These are phyloP conservation scores for Aristolochia contorta DNA, from an alignment of 164 flowering plant species.

Conservation along the genomic window DNA sequence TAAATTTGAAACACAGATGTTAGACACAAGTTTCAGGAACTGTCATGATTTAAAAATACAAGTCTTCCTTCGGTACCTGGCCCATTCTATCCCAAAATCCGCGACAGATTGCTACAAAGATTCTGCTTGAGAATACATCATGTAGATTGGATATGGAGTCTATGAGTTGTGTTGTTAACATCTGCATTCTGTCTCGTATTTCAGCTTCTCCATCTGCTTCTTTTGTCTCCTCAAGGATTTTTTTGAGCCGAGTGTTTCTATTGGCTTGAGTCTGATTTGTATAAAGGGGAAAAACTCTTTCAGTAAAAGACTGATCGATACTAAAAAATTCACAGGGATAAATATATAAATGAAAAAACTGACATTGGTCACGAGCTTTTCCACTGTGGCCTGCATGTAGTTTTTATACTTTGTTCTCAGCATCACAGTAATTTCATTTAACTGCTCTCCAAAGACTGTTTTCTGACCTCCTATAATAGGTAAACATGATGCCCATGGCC, in stretches of 20 bases:
- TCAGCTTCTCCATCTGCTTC: constrained; percentile 83
- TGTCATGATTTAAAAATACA: neutral
- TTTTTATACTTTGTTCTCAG: constrained; percentile 83
- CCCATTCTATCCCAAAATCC: constrained; percentile 96
- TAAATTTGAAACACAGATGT: neutral
- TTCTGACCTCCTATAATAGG: constrained; percentile 57
- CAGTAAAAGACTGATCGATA: neutral
- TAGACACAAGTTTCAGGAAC: neutral
- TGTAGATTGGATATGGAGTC: constrained; percentile 72
- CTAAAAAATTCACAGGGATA: neutral
- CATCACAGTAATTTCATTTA: constrained; percentile 77
- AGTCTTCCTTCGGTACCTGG: constrained; percentile 35
- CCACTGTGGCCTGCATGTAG: constrained; percentile 79
- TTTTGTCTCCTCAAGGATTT: constrained; percentile 76
- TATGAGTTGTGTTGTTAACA: constrained; percentile 47
- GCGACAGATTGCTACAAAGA: constrained; percentile 67
- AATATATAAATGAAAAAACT: constrained; percentile 15
- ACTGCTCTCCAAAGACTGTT: constrained; percentile 64
- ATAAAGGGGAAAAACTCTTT: neutral
- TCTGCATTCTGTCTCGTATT: constrained; percentile 85
- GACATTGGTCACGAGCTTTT: constrained; percentile 72
- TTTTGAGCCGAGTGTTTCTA: constrained; percentile 53
- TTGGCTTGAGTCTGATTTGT: constrained; percentile 47
- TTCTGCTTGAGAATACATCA: constrained; percentile 55
- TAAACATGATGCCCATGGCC: constrained; percentile 74